phyloP scores from a whole-genome alignment of 1,284 basidiomycete genomes.

The Hemileia vastatrix region DNA sequence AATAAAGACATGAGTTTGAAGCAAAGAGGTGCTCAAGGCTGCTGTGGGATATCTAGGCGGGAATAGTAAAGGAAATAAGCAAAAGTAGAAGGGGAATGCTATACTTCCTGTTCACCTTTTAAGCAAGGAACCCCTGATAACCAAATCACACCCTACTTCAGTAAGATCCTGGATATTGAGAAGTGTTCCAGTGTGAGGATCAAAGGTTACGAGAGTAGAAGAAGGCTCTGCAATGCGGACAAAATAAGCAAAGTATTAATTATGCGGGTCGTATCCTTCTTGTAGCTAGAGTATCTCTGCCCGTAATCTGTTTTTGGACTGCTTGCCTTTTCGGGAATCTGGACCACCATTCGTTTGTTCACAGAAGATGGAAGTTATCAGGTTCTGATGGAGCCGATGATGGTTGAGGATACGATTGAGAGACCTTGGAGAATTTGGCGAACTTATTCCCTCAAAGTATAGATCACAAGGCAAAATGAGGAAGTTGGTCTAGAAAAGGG shows the following conservation, averaged over 20 bases:
- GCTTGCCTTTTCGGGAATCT: constrained; percentile 4
- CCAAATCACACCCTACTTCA: constrained; percentile 7
- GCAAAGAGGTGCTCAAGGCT: constrained; percentile 1
- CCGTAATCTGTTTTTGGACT: background rate
- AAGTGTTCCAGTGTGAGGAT: constrained; percentile 5
- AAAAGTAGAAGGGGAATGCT: too few species aligned
- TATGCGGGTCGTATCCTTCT: background rate
- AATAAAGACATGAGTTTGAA: constrained; percentile 15
- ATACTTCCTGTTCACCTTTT: too few species aligned
- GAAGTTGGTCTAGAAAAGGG: constrained; percentile 8
- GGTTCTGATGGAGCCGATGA: constrained; percentile 11
- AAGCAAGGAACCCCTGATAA: background rate
- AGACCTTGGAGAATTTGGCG: background rate
- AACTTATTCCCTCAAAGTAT: constrained; percentile 7
- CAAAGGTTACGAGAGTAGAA: constrained; percentile 3
- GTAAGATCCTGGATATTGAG: constrained; percentile 9
- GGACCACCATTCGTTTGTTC: constrained; percentile 2
- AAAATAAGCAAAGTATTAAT: background rate
- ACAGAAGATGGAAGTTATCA: constrained; percentile 13
- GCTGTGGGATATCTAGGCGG: constrained; percentile 8
- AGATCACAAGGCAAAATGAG: constrained; percentile 20
- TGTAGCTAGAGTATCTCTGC: background rate
- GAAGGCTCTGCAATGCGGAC: background rate
- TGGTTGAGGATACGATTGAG: constrained; percentile 2
- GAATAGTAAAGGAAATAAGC: too few species aligned